Conservation (phyloP, 768 basidiomycete species). For the Dioszegia aurantiaca region DNA sequence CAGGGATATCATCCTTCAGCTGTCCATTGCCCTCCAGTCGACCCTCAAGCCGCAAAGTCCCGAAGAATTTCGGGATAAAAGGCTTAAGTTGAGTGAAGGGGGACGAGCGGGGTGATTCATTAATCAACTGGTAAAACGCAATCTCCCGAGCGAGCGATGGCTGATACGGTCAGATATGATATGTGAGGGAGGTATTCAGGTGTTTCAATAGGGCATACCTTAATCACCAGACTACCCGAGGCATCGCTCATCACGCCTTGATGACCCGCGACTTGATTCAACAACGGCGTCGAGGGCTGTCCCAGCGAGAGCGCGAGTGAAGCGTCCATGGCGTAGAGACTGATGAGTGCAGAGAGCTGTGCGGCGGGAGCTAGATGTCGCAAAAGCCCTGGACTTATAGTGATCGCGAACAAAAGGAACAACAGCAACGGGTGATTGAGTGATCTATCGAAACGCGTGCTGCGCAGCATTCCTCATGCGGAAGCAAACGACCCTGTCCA, state of each 20-base stretch:
- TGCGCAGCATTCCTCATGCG: no score
- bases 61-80: conserved; percentile 74
- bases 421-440: no score
- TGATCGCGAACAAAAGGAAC: no score
- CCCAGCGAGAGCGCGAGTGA: neutral
- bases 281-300: conserved; percentile 33
- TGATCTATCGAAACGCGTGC: no score
- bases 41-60: conserved; percentile 73
- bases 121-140: conserved; percentile 50
- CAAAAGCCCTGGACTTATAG: no score
- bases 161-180: conserved; percentile 21
- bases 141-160: conserved; percentile 48
- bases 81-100: conserved; percentile 44
- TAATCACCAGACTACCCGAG: conserved; percentile 49
- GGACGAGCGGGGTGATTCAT: conserved; percentile 18
- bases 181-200: neutral
- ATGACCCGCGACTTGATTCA: conserved; percentile 51
- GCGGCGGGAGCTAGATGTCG: no score
- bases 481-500: no score
- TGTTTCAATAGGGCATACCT: conserved; percentile 30
- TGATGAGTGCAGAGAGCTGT: neutral
- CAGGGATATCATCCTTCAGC: conserved; percentile 16
- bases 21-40: conserved; percentile 52
- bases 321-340: conserved; percentile 1
- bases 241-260: conserved; percentile 47